Base-by-base conservation (phyloP, 164 flowering plant genomes). In the Piper betle region DNA sequence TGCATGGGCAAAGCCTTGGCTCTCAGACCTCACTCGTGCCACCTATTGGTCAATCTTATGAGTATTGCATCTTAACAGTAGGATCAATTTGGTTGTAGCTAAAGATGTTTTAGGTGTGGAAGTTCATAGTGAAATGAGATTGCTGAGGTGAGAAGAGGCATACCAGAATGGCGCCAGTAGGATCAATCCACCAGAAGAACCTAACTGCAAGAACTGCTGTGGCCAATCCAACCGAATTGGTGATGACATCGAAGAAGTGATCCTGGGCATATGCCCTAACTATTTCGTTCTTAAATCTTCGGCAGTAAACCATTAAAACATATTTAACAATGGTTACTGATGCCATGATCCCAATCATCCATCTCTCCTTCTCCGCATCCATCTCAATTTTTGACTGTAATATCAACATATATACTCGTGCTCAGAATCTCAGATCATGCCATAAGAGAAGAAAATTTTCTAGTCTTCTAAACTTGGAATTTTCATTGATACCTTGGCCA, bases 271-370 rank as follows among this genome's bases (percentile, higher is more conserved):
- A 88, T 52, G 93, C 86, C 62, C 81, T 68, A 4, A 88, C 86
- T 0, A 88, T 86, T 61, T 83, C 86, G 25, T 88, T 88, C 13
- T 79, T 70, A 67, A 88, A 88, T 64, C 81, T 72, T 15, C 82
- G 78, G 53, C 96, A 88, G 39, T 83, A 86, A 5, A 88, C 19
- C 91, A 83, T 78, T 3, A 88, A 81, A 8, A 56, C 13, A 58
- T 86, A 82, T 67, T 88, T 88, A 60, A 86, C 79, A 3, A 76
- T 69, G 5, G 92, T 88, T 1, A 84, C 96, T 0, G 82, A 72
- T 2, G 74, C 77, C 96, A 89, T 89, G 15, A 89, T 89, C 33
- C 87, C 89, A 20, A 89, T 83, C 82, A 80, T 78, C 96, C 96
- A 89, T 61, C 41, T 79, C 64, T 84, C 91, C 64, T 84, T 69